Evolutionary conservation across 352 stramenopile genomes (phyloP).

Genomic region (Pythium sukuiense): DNA sequence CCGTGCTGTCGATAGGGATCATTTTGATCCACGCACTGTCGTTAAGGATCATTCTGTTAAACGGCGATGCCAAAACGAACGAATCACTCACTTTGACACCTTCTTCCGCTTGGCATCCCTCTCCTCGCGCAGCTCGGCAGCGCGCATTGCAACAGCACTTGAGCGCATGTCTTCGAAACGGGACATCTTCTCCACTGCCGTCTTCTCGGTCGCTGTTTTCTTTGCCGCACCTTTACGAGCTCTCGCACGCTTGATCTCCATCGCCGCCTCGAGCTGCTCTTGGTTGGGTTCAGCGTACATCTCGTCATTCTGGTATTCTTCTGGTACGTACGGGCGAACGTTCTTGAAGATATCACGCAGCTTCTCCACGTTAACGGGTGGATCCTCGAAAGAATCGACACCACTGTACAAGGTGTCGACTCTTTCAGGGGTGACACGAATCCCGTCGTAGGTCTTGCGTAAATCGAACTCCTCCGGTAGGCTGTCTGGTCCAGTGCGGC

Average conservation of each 20-base stretch:
- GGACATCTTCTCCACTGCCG: too few species aligned
- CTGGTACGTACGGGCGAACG: conserved; percentile 1
- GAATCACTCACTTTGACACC: too few species aligned
- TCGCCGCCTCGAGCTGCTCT: not conserved
- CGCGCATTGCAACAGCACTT: too few species aligned
- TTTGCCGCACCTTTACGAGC: too few species aligned
- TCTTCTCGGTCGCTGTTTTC: too few species aligned
- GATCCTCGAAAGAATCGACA: not conserved
- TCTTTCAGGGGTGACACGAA: not conserved
- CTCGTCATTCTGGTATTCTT: not conserved
- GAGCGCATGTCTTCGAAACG: too few species aligned
- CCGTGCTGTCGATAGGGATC: too few species aligned
- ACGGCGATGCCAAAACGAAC: too few species aligned
- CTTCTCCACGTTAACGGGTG: not conserved
- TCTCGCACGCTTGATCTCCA: not conserved
- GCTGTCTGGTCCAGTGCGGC: not conserved
- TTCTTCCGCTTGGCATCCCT: too few species aligned
- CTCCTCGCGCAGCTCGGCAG: too few species aligned
- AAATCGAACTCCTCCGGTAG: not conserved
- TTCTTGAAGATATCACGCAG: not conserved
- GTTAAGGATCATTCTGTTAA: too few species aligned
- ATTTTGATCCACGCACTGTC: too few species aligned
- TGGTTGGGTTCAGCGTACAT: not conserved
- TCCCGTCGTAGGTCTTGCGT: not conserved
- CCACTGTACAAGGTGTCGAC: not conserved